Evolutionary conservation across 2,329 filamentous ascomycete species (phyloP).

Genomic region (Scedosporium minutisporum): DNA sequence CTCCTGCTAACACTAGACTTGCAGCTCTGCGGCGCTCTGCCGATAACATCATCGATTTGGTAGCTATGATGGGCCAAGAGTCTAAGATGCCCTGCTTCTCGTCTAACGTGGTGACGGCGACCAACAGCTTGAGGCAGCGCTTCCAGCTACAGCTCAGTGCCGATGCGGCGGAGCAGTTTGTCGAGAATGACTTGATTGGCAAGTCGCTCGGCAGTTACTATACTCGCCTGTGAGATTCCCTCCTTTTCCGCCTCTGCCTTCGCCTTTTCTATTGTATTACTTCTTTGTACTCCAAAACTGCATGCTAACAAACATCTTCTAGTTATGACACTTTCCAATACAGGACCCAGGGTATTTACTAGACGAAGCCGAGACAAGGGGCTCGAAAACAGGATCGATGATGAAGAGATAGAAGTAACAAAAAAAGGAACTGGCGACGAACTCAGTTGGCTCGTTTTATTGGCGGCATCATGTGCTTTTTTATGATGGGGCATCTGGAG

Average conservation of each 20-base stretch:
- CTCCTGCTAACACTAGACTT: no score
- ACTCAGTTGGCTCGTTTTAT: no score
- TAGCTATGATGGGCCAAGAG: conserved; percentile 74
- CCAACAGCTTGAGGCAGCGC: conserved; percentile 58
- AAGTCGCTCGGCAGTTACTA: conserved; percentile 84
- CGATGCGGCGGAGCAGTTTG: conserved; percentile 71
- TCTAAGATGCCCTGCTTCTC: conserved; percentile 80
- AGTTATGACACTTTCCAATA: conserved; percentile 85
- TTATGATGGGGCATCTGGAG: no score
- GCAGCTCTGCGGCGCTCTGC: conserved; percentile 65
- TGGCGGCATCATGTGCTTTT: no score
- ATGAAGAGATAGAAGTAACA: no score
- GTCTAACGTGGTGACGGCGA: conserved; percentile 62
- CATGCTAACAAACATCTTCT: conserved; percentile 40
- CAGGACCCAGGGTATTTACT: conserved; percentile 80
- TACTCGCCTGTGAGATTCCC: conserved; percentile 59
- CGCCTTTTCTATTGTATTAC: conserved; percentile 1
- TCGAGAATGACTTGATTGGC: conserved; percentile 67
- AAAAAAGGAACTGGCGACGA: no score
- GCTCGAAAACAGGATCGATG: no score
- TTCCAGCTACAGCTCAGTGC: conserved; percentile 77
- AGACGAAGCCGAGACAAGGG: no score
- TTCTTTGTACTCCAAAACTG: conserved; percentile 41
- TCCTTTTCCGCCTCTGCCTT: not conserved
- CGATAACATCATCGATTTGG: conserved; percentile 71